Base-by-base conservation (phyloP, 495 filamentous ascomycete genomes). In the Tuber microsphaerosporum region DNA sequence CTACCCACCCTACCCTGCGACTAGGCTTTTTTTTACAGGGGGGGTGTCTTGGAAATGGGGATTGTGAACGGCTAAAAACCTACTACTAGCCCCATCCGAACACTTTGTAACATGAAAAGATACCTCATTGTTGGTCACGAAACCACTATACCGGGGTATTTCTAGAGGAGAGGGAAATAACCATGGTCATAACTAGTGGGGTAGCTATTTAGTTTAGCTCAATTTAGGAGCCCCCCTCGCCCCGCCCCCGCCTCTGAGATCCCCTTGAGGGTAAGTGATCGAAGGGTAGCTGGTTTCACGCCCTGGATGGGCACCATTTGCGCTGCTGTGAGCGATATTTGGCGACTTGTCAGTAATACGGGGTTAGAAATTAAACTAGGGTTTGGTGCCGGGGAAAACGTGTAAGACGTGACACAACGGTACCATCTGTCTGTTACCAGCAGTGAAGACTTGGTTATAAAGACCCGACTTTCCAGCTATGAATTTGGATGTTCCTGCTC, bases 1-100 rank as follows among this genome's bases (percentile, higher is more conserved):
- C n/a, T 26, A 20, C 26, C 51, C 76, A 75, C 77, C 77, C 77
- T 76, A 73, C 77, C 78, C 78, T 79, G 39, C 42, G 46, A 45
- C 69, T 46, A 51, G 37, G 45, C 34, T 72, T 69, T 72, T 14
- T 12, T 34, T 17, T 56, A n/a, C 22, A 10, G 22, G 10, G 48
- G 22, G 22, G 8, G 48, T 72, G 39, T 31, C 48, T 39, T 61
- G 61, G 56, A n/a, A 42, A 72, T 73, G 71, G 74, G 51, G 26
- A 72, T 44, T 26, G 34, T 37, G 65, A 71, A 72, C 69, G 75
- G 77, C 70, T 75, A 79, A 79, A 73, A 79, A 65, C 39, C n/a
- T 70, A 44, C 31, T 14, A 12, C 73, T 77, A 71, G 39, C 46
- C 69, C 31, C 44, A 70, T 74, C 65, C 16, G 48, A 69, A 69